Evolutionary conservation across 148 eudicot species (phyloP), one percentile per base, ranked within the genome.

Genomic region (Heliosperma pusillum): DNA sequence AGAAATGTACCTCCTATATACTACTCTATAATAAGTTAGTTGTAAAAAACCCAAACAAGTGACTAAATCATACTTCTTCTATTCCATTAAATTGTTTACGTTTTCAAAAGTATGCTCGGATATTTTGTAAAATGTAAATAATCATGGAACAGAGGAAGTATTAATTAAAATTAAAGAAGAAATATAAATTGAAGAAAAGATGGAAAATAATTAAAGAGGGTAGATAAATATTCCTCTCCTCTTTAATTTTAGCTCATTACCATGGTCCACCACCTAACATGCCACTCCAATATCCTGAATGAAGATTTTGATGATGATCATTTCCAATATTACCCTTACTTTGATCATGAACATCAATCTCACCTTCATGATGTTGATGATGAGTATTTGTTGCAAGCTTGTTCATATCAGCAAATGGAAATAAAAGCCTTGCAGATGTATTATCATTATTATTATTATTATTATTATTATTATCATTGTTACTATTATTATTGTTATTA

Each of bases 331-430:
- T 15, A 69, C 70, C 74, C 77, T 82, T 89, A 29, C 36, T 84
- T 71, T 86, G 88, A 87, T 84, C 78, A 85, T 79, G 74, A 84
- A 63, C 74, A 16, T 72, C 75, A 84, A 63, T 71, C 8, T 72
- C 74, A 7, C 67, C 65, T 50, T 80, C 67, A 59, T 80, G 76
- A 40, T 71, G 77, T 21, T 79, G 78, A 42, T 55, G 53, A 56
- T 27, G 26, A 33, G 75, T 26, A 56, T 53, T 72, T 66, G 66
- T 77, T 22, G 88, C 74, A 72, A 74, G 66, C 62, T 83, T 79
- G 72, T 82, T 85, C 62, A 80, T 65, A 71, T 72, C 89, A 73
- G 88, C 89, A 79, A 89, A 90, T 21, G 90, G 88, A 74, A 89
- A 91, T 81, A 87, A 76, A 17, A 89, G 79, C 67, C 80, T 81